Evolutionary conservation across 768 basidiomycete species (phyloP).

Genomic region (Macrolepiota dolichaula): DNA sequence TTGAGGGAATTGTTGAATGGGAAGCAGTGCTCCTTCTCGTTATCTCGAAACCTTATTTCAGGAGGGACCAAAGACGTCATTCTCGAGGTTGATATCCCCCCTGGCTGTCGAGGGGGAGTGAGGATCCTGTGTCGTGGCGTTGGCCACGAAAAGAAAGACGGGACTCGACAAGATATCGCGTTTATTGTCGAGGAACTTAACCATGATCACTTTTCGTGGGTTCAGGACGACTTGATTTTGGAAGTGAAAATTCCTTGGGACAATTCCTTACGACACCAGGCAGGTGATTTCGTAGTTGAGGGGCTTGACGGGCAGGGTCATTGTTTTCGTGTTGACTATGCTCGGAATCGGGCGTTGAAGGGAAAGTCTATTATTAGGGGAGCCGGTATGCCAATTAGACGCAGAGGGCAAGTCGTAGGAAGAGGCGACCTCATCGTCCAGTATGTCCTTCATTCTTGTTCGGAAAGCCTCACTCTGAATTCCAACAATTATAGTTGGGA

Average conservation of each 20-base stretch:
- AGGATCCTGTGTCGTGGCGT: slow-evolving; percentile 57
- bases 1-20: slow-evolving; percentile 63
- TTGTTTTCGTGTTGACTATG: slow-evolving; percentile 48
- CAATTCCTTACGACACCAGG: slow-evolving; percentile 43
- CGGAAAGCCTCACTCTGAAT: not conserved
- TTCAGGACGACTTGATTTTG: slow-evolving; percentile 54
- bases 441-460: slow-evolving; percentile 33
- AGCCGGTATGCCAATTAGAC: slow-evolving; percentile 67
- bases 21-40: slow-evolving; percentile 51
- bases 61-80: slow-evolving; percentile 49
- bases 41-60: slow-evolving; percentile 53
- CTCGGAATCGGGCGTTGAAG: slow-evolving; percentile 44
- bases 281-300: slow-evolving; percentile 46
- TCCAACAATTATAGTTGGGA: slow-evolving; percentile 32
- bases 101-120: slow-evolving; percentile 60
- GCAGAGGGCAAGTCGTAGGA: slow-evolving; percentile 48
- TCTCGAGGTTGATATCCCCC: slow-evolving; percentile 56
- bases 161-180: slow-evolving; percentile 59
- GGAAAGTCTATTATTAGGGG: slow-evolving; percentile 51
- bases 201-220: slow-evolving; percentile 54
- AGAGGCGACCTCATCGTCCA: slow-evolving; percentile 63
- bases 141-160: slow-evolving; percentile 61
- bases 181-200: slow-evolving; percentile 61
- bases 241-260: slow-evolving; percentile 56
- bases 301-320: slow-evolving; percentile 60